Conservation (phyloP, 352 stramenopile genomes). For the Globisporangium spinosum region DNA sequence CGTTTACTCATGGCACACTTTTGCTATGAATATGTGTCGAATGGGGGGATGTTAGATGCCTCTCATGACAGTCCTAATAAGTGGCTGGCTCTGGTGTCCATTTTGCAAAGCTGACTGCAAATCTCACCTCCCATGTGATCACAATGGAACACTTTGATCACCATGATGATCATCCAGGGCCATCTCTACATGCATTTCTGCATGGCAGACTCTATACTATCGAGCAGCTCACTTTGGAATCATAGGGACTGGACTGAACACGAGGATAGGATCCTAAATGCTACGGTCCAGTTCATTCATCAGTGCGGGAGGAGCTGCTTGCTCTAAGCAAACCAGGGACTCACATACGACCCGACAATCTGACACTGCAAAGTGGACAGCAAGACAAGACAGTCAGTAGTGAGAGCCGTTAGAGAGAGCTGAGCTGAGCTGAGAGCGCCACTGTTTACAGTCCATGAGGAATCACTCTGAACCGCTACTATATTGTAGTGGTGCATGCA, state of each 20-base stretch:
- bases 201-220: neutral
- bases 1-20: neutral
- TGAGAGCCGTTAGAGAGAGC: neutral
- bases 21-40: neutral
- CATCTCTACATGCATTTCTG: neutral
- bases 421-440: neutral
- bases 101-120: neutral
- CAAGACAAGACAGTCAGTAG: neutral
- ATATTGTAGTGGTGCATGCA: neutral
- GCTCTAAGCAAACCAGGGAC: neutral
- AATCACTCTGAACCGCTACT: conserved; percentile 2
- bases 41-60: neutral
- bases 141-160: neutral
- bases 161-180: neutral
- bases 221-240: neutral
- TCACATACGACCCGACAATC: neutral
- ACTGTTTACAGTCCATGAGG: neutral
- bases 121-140: no score
- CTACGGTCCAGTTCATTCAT: neutral
- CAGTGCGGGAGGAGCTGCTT: neutral
- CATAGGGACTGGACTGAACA: neutral
- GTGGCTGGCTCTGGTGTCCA: neutral
- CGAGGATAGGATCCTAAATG: neutral
- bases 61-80: neutral
- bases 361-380: conserved; percentile 1